Evolutionary conservation across 164 flowering plant species (phyloP), one percentile per base, ranked within the genome.

Genomic region (Saururus chinensis): DNA sequence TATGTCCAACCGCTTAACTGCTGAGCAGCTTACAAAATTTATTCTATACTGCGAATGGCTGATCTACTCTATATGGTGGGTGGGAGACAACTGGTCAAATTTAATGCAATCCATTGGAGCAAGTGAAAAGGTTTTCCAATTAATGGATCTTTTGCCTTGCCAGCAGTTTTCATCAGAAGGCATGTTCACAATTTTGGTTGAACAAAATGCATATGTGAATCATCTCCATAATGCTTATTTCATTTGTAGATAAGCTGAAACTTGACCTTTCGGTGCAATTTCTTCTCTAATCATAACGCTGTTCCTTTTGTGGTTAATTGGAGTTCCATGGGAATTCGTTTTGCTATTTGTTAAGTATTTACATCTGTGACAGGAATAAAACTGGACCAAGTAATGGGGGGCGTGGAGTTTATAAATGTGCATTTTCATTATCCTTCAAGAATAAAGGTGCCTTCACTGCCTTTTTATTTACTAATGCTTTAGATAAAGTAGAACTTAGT

Each of bases 71-170:
- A 89, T 95, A 63, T 92, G 96, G 96, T 89, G 91, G 92, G 78
- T 89, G 40, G 98, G 96, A 64, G 98, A 92, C 77, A 86, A 84
- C 73, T 70, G 86, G 58, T 84, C 98, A 60, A 74, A 82, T 23
- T 72, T 92, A 72, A 92, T 89, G 96, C 96, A 92, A 67, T 87
- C 98, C 52, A 82, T 92, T 73, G 98, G 98, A 57, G 98, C 98
- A 66, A 89, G 98, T 79, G 98, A 89, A 80, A 89, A 92, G 64
- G 98, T 92, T 51, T 92, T 92, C 71, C 91, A 84, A 30, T 60
- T 92, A 73, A 92, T 92, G 87, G 93, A 92, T 80, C 84, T 86
- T 61, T 64, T 72, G 48, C 89, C 91, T 25, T 82, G 96, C 74
- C 76, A 81, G 57, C 96, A 89, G 69, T 89, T 92, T 69, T 64